These are phyloP conservation scores for Endoconidiophora laricicola DNA, from an alignment of 2,329 filamentous ascomycete genomes.

Conservation along the genomic window DNA sequence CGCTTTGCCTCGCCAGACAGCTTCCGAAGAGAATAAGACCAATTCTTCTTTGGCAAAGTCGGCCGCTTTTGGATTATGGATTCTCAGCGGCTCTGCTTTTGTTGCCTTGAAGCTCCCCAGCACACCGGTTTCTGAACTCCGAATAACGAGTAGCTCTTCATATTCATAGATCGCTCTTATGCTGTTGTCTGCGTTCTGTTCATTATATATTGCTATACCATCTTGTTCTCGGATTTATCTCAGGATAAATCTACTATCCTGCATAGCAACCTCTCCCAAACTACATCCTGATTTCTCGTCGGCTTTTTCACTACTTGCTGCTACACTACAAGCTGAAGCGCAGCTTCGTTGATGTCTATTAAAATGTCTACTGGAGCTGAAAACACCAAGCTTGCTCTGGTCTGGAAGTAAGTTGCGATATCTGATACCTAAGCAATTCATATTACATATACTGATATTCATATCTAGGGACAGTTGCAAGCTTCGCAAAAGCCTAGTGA, in stretches of 20 bases:
- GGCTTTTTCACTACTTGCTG: not conserved
- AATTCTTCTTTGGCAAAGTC: slow-evolving; percentile 4
- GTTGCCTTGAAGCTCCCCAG: slow-evolving; percentile 7
- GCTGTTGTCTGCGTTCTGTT: slow-evolving; percentile 2
- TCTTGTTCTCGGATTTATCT: not conserved
- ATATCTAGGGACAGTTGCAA: slow-evolving; percentile 26
- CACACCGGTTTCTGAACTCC: slow-evolving; percentile 8
- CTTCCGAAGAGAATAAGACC: slow-evolving; percentile 5
- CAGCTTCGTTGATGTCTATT: not conserved
- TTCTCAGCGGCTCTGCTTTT: slow-evolving; percentile 11
- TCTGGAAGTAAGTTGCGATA: slow-evolving; percentile 13
- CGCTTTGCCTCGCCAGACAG: slow-evolving; percentile 3
- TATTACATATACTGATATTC: slow-evolving; percentile 1
- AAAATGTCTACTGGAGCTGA: slow-evolving; percentile 11
- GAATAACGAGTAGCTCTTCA: not conserved
- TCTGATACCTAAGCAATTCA: not conserved
- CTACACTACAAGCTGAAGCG: too few species aligned
- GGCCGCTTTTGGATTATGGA: slow-evolving; percentile 13
- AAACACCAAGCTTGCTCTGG: slow-evolving; percentile 11
- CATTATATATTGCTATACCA: not conserved
- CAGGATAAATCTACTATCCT: not conserved
- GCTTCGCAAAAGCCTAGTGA: slow-evolving; percentile 26
- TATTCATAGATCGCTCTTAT: not conserved
- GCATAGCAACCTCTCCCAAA: not conserved
- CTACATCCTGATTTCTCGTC: not conserved